phyloP scores from a whole-genome alignment of 495 filamentous ascomycete genomes.

The Darksidea phi region DNA sequence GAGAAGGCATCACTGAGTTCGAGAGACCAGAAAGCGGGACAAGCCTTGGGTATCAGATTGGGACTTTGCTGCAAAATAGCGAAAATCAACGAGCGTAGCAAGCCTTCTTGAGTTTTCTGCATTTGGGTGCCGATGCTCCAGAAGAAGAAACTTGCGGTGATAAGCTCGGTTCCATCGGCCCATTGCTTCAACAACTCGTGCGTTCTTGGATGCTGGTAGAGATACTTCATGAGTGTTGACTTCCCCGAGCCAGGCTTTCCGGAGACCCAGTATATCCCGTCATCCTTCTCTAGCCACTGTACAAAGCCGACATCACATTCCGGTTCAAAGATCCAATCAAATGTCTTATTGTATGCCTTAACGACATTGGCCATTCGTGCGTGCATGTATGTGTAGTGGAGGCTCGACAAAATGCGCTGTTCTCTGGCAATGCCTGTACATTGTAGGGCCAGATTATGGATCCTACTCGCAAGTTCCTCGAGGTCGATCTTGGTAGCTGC shows the following conservation, averaged over 20 bases:
- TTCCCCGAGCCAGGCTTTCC: constrained; percentile 23
- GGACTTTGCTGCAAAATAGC: constrained; percentile 43
- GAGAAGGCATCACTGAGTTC: too few relatives aligned
- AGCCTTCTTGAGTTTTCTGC: constrained; percentile 48
- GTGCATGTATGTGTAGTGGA: background rate
- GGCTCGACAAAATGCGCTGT: background rate
- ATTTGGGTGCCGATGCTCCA: constrained; percentile 44
- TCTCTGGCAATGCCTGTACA: too few relatives aligned
- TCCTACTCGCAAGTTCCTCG: too few relatives aligned
- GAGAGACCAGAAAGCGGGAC: too few relatives aligned
- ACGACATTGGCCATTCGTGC: background rate
- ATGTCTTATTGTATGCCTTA: background rate
- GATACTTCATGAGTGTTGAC: constrained; percentile 24
- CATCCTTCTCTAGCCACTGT: background rate
- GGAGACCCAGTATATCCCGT: constrained; percentile 16
- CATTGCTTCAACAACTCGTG: background rate
- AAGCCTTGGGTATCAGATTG: constrained; percentile 38
- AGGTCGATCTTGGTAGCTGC: too few relatives aligned
- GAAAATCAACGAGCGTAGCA: constrained; percentile 47
- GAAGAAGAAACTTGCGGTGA: constrained; percentile 48
- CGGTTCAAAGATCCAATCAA: background rate
- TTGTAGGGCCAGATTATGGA: too few relatives aligned
- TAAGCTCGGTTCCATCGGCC: background rate
- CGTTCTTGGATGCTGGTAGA: background rate
- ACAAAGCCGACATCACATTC: background rate